Conservation (phyloP, 1,139 yeast genomes). For the Arxiozyma bovina region DNA sequence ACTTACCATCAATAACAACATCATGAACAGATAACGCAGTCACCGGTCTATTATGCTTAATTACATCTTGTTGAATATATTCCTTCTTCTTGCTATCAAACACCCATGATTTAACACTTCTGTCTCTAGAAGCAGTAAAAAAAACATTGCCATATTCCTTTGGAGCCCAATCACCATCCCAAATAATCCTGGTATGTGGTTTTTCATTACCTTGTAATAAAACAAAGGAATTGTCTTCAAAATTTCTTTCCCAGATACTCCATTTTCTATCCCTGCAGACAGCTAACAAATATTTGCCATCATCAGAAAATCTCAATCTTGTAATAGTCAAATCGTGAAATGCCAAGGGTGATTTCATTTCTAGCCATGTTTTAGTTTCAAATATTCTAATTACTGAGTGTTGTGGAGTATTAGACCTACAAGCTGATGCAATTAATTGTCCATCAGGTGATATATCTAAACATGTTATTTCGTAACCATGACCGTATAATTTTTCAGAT, state of each 20-base stretch:
- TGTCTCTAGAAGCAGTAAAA: conserved; percentile 85
- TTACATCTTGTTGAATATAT: conserved; percentile 19
- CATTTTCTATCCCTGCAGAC: conserved; percentile 89
- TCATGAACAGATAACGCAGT: conserved; percentile 60
- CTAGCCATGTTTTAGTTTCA: conserved; percentile 55
- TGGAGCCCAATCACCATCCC: conserved; percentile 91
- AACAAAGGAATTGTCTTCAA: conserved; percentile 34
- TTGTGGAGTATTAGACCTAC: conserved; percentile 71
- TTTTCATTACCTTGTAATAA: conserved; percentile 47
- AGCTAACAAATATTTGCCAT: conserved; percentile 58
- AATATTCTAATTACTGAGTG: conserved; percentile 84
- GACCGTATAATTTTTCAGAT: conserved; percentile 88
- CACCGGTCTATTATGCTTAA: conserved; percentile 48
- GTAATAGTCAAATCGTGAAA: conserved; percentile 84
- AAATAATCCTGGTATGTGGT: conserved; percentile 85
- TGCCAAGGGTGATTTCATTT: conserved; percentile 40
- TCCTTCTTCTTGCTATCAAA: conserved; percentile 24
- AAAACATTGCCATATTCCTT: conserved; percentile 38
- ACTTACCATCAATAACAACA: conserved; percentile 23
- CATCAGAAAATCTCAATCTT: conserved; percentile 65
- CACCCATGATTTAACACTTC: conserved; percentile 64
- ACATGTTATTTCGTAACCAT: conserved; percentile 87
- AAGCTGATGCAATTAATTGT: conserved; percentile 75
- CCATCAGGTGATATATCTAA: conserved; percentile 64
- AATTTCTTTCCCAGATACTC: conserved; percentile 58